These are phyloP conservation scores for Ogataea neopini DNA, from an alignment of 805 yeast genomes.

Conservation along the genomic window DNA sequence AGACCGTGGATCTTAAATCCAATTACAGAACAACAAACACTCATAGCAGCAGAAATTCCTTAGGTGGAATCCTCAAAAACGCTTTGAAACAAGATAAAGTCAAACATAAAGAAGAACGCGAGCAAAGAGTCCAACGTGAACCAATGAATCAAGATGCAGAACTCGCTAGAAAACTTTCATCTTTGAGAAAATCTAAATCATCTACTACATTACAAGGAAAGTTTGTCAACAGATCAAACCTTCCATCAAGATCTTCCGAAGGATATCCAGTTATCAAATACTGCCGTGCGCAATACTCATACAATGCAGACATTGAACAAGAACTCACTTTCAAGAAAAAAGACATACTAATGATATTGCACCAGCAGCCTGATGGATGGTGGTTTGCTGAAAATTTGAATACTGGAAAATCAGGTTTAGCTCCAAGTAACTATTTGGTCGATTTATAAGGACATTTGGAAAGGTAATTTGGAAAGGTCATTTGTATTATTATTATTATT, in stretches of 20 bases:
- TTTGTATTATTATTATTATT: conserved; percentile 1
- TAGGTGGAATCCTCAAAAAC: conserved; percentile 15
- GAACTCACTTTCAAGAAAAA: conserved; percentile 61
- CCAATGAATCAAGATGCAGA: conserved; percentile 3
- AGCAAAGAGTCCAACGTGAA: too few relatives aligned
- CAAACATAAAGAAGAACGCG: too few relatives aligned
- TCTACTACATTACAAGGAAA: conserved; percentile 28
- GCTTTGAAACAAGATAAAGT: conserved; percentile 3
- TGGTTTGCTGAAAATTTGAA: conserved; percentile 65
- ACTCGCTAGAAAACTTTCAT: conserved; percentile 12
- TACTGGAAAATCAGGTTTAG: conserved; percentile 51
- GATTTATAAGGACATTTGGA: conserved; percentile 23
- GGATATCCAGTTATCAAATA: conserved; percentile 56
- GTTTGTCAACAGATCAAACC: conserved; percentile 27
- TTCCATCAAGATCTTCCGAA: conserved; percentile 51
- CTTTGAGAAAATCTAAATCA: conserved; percentile 33
- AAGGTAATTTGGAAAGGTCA: background rate
- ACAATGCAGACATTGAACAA: conserved; percentile 59
- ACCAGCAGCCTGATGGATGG: conserved; percentile 71
- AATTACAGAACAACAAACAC: background rate
- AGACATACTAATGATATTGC: conserved; percentile 53
- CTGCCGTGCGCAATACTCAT: conserved; percentile 56
- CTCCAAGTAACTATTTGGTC: conserved; percentile 61
- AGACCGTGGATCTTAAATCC: background rate
- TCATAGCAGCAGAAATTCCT: conserved; percentile 5